phyloP scores from a whole-genome alignment of 2,329 filamentous ascomycete genomes.

The Phyllosticta ampelicida region DNA sequence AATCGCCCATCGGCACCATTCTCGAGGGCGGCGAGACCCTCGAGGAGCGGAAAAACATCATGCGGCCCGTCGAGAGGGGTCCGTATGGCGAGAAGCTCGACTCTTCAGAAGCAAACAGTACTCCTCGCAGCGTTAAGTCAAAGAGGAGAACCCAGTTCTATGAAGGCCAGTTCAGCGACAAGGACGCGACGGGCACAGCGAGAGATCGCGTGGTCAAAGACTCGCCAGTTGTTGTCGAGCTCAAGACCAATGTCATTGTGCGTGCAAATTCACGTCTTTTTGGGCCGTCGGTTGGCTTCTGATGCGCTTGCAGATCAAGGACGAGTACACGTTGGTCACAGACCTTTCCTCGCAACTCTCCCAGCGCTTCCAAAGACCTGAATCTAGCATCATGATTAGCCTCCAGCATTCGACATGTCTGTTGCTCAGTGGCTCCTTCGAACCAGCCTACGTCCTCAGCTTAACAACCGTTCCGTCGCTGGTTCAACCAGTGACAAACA shows the following conservation, averaged over 20 bases:
- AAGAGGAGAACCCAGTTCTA: slow-evolving; percentile 27
- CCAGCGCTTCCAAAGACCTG: slow-evolving; percentile 61
- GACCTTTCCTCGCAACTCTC: slow-evolving; percentile 64
- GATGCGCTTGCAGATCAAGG: slow-evolving; percentile 49
- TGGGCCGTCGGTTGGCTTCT: slow-evolving; percentile 4
- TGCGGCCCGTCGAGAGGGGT: slow-evolving; percentile 15
- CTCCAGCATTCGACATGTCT: slow-evolving; percentile 68
- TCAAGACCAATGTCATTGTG: slow-evolving; percentile 43
- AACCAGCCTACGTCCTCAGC: slow-evolving; percentile 68
- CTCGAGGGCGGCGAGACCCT: slow-evolving; percentile 13
- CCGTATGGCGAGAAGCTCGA: slow-evolving; percentile 16
- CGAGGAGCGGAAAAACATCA: slow-evolving; percentile 12
- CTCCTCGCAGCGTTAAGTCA: slow-evolving; percentile 15
- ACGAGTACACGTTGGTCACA: slow-evolving; percentile 64
- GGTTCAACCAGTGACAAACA: slow-evolving; percentile 64
- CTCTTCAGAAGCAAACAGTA: not conserved
- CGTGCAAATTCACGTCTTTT: slow-evolving; percentile 14
- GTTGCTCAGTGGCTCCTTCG: slow-evolving; percentile 62
- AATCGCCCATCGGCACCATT: slow-evolving; percentile 17
- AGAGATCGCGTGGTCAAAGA: slow-evolving; percentile 35
- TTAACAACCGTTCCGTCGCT: slow-evolving; percentile 60
- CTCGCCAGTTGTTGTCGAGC: slow-evolving; percentile 37
- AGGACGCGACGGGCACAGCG: slow-evolving; percentile 23
- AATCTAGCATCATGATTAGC: slow-evolving; percentile 62
- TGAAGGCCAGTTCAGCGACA: slow-evolving; percentile 29